Evolutionary conservation across 768 basidiomycete genomes (phyloP).

Genomic region (Tephrocybe sp.): DNA sequence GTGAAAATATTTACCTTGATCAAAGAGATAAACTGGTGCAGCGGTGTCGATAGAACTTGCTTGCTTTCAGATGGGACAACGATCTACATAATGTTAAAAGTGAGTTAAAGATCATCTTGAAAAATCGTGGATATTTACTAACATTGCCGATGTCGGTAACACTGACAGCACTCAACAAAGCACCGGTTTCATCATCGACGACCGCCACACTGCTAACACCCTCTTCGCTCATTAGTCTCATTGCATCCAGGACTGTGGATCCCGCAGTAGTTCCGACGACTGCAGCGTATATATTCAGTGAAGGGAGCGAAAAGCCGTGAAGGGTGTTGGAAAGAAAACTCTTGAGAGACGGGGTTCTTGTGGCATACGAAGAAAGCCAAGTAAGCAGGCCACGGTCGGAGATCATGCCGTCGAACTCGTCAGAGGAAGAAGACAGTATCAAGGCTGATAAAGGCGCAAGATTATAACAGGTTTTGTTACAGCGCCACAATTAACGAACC

Average conservation of each 20-base stretch:
- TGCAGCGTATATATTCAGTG: constrained; percentile 58
- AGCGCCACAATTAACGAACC: constrained; percentile 36
- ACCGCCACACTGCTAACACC: constrained; percentile 85
- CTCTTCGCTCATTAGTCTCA: constrained; percentile 83
- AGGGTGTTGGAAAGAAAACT: constrained; percentile 56
- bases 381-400: constrained; percentile 72
- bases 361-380: constrained; percentile 63
- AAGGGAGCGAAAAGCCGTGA: constrained; percentile 57
- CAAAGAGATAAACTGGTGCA: constrained; percentile 66
- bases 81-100: constrained; percentile 39
- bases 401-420: constrained; percentile 65
- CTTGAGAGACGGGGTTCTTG: constrained; percentile 43
- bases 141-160: constrained; percentile 84
- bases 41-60: constrained; percentile 66
- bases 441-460: constrained; percentile 40
- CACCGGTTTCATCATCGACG: constrained; percentile 62
- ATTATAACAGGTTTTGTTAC: not conserved
- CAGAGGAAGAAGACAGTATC: constrained; percentile 45
- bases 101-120: not conserved
- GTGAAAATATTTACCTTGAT: constrained; percentile 56
- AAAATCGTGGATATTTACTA: not conserved
- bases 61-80: constrained; percentile 83
- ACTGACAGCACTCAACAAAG: constrained; percentile 72
- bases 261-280: constrained; percentile 64
- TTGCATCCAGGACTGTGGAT: constrained; percentile 72